These are phyloP conservation scores for Solanum megistacrolobum DNA, from an alignment of 257 asterid species.

Conservation along the genomic window DNA sequence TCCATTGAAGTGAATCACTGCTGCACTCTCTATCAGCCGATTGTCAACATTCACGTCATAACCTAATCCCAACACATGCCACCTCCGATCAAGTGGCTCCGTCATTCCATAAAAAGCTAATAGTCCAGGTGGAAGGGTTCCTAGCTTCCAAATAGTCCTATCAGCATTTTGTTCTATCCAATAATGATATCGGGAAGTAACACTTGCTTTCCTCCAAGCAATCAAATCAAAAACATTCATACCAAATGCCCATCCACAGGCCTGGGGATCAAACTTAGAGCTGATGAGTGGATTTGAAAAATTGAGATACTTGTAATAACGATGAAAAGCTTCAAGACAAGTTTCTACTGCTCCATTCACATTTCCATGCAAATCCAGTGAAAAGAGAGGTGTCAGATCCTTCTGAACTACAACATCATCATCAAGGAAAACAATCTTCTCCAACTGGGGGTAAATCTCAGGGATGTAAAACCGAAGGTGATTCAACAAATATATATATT, in stretches of 20 bases:
- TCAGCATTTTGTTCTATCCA: constrained; percentile 62
- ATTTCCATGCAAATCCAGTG: constrained; percentile 75
- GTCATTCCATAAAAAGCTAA: constrained; percentile 73
- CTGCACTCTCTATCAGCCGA: constrained; percentile 73
- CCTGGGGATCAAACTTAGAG: constrained; percentile 77
- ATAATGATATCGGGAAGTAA: constrained; percentile 56
- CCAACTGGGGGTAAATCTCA: constrained; percentile 70
- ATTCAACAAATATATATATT: constrained; percentile 47
- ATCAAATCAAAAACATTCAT: constrained; percentile 78
- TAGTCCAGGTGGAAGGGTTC: constrained; percentile 83
- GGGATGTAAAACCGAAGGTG: constrained; percentile 85
- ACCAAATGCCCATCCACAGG: constrained; percentile 95
- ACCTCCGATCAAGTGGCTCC: constrained; percentile 79
- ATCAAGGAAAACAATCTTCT: constrained; percentile 75
- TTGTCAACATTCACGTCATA: constrained; percentile 58
- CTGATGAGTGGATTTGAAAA: constrained; percentile 74
- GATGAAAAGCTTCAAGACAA: constrained; percentile 79
- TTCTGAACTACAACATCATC: constrained; percentile 82
- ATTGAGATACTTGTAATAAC: constrained; percentile 71
- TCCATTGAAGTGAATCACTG: constrained; percentile 78
- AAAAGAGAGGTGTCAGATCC: constrained; percentile 72
- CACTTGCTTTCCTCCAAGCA: constrained; percentile 68
- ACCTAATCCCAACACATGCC: constrained; percentile 89
- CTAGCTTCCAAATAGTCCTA: constrained; percentile 70
- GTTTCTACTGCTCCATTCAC: constrained; percentile 95